phyloP scores from a whole-genome alignment of 139 green algal genomes.

The Gonium pectorale region DNA sequence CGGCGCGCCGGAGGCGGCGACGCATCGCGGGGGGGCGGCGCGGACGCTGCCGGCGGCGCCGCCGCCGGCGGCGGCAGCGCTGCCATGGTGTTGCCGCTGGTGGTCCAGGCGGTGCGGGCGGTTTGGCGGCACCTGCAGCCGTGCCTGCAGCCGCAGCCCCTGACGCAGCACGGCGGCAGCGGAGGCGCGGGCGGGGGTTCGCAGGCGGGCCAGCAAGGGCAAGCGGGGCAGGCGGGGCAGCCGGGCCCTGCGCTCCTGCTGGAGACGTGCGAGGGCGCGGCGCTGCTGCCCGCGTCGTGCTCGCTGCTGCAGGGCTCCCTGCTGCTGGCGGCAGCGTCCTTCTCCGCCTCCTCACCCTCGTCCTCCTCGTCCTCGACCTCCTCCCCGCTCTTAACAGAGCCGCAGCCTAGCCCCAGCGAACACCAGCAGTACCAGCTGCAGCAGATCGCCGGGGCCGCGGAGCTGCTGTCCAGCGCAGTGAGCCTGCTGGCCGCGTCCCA shows the following conservation, averaged over 20 bases:
- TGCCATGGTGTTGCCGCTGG: not conserved
- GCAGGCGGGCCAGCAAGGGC: not conserved
- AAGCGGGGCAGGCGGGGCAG: not conserved
- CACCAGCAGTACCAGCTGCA: too few relatives aligned
- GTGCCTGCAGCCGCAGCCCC: constrained; percentile 3
- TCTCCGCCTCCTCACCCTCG: too few relatives aligned
- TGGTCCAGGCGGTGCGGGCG: not conserved
- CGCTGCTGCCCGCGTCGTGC: constrained; percentile 36
- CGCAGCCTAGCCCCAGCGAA: too few relatives aligned
- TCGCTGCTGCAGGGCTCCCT: constrained; percentile 21
- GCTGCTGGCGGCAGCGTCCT: not conserved
- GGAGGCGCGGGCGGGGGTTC: not conserved
- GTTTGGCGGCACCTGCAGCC: constrained; percentile 15
- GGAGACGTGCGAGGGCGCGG: constrained; percentile 19
- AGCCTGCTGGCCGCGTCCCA: constrained; percentile 5
- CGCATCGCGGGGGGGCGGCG: not conserved
- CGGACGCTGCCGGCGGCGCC: not conserved
- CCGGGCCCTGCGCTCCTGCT: constrained; percentile 14
- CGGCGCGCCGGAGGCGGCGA: not conserved
- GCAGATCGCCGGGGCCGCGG: not conserved
- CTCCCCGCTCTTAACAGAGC: too few relatives aligned
- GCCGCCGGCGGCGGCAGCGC: not conserved
- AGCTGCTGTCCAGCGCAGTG: constrained; percentile 39
- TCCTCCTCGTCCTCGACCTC: too few relatives aligned
- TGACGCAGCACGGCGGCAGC: not conserved